Conservation (phyloP, 352 stramenopile species). For the Globisporangium abappressorium region DNA sequence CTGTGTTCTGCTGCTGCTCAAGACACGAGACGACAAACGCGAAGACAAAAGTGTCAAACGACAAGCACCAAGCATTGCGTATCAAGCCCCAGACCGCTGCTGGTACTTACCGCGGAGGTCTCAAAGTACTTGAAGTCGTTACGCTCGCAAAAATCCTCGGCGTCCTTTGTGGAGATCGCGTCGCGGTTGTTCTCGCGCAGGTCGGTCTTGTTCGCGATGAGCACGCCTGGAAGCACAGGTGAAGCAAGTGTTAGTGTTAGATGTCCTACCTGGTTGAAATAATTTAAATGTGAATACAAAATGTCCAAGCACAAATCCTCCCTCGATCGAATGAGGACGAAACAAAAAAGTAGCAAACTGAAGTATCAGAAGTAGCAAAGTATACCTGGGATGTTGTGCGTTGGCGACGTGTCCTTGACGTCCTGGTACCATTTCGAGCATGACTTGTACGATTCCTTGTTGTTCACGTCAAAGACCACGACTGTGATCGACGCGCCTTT, state of each 20-base stretch:
- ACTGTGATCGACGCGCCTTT: conserved; percentile 74
- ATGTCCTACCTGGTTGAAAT: not conserved
- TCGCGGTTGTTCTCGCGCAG: conserved; percentile 76
- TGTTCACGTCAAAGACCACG: conserved; percentile 84
- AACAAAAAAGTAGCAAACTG: not conserved
- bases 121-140: conserved; percentile 86
- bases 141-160: conserved; percentile 60
- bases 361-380: not conserved
- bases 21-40: not conserved
- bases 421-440: conserved; percentile 83
- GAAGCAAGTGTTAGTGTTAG: not conserved
- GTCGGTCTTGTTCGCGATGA: conserved; percentile 80
- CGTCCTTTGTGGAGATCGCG: conserved; percentile 66
- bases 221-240: conserved; percentile 32
- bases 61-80: not conserved
- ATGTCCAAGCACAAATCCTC: not conserved
- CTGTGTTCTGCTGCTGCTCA: conserved; percentile 65
- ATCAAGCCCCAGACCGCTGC: not conserved
- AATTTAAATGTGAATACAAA: not conserved
- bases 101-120: conserved; percentile 51
- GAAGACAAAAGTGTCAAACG: conserved; percentile 8
- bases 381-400: conserved; percentile 74
- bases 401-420: conserved; percentile 62
- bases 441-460: conserved; percentile 85
- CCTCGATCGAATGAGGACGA: not conserved